These are phyloP conservation scores for Vickermania spadyakhi DNA, from an alignment of 208 protist species.

Conservation along the genomic window DNA sequence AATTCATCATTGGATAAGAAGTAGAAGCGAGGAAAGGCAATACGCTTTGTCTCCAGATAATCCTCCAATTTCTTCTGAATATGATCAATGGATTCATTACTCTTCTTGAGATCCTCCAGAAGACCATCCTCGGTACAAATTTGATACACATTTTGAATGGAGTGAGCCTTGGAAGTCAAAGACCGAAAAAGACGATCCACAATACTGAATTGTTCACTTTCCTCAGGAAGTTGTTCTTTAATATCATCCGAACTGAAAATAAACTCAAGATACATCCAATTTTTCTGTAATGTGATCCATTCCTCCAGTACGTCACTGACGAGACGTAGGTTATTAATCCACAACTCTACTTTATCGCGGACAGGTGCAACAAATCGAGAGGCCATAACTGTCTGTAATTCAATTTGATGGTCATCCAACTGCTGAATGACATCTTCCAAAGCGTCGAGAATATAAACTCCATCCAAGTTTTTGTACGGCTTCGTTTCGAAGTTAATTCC, in stretches of 20 bases:
- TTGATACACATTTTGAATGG: constrained; percentile 80
- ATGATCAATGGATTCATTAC: constrained; percentile 87
- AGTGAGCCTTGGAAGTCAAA: constrained; percentile 80
- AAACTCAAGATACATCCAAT: constrained; percentile 98
- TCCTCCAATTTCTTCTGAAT: constrained; percentile 95
- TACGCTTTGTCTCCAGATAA: constrained; percentile 95
- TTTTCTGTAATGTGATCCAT: constrained; percentile 94
- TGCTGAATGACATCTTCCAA: constrained; percentile 91
- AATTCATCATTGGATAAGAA: constrained; percentile 98
- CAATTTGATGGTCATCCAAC: constrained; percentile 89
- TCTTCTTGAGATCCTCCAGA: constrained; percentile 69
- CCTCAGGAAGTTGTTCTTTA: constrained; percentile 89
- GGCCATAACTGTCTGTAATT: constrained; percentile 88
- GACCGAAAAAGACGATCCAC: constrained; percentile 89
- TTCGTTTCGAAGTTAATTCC: constrained; percentile 64
- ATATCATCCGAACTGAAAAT: constrained; percentile 98
- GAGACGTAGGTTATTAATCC: constrained; percentile 77
- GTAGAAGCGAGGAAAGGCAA: constrained; percentile 96
- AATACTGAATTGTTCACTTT: constrained; percentile 80
- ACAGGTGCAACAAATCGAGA: constrained; percentile 86
- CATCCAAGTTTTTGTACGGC: constrained; percentile 76
- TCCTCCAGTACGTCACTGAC: constrained; percentile 91
- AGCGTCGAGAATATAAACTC: constrained; percentile 83
- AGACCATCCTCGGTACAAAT: constrained; percentile 78
- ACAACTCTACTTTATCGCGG: constrained; percentile 79